Evolutionary conservation across 139 green algal species (phyloP), one percentile per base, ranked within the genome.

Genomic region (Spirogloea muscicola): DNA sequence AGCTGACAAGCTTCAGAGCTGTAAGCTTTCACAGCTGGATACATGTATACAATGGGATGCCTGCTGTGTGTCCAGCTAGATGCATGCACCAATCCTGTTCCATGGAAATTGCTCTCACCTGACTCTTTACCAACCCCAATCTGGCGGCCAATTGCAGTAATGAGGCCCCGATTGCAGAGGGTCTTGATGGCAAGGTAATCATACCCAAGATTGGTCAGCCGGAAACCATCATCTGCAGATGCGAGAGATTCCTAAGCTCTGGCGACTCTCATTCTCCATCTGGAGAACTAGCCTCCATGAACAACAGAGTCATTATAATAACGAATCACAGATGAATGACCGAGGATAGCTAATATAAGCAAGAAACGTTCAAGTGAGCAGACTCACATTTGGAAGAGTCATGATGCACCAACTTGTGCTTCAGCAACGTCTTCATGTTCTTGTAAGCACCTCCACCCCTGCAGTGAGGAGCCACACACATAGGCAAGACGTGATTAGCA

Each of bases 91-190:
- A n/a, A n/a, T n/a, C n/a, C n/a, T n/a, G n/a, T n/a, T n/a, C n/a
- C n/a, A n/a, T n/a, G n/a, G n/a, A n/a, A n/a, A n/a, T n/a, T n/a
- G n/a, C n/a, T n/a, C 58, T 43, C 25, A 79, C 58, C 71, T 0
- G 87, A 92, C 84, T 99, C 95, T 81, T 99, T 99, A 38, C 95
- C 95, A 13, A 97, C 91, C 7, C 95, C 95, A 37, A 99, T 97
- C 75, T 94, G 89, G 3, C 91, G 82, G 36, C 95, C 95, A 10
- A 99, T 88, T 10, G 81, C 86, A 1, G 63, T 57, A 51, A 99
- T 93, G 27, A 86, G 68, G 2, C 95, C 94, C 0, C 91, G 81
- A 1, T 86, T 85, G 21, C 90, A 77, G 9, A 99, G 84, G 5
- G 91, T 83, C 10, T 91, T 87, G 49, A 99, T 90, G 5, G 95